Conservation (phyloP, 768 basidiomycete species). For the Mycena kentingensis region DNA sequence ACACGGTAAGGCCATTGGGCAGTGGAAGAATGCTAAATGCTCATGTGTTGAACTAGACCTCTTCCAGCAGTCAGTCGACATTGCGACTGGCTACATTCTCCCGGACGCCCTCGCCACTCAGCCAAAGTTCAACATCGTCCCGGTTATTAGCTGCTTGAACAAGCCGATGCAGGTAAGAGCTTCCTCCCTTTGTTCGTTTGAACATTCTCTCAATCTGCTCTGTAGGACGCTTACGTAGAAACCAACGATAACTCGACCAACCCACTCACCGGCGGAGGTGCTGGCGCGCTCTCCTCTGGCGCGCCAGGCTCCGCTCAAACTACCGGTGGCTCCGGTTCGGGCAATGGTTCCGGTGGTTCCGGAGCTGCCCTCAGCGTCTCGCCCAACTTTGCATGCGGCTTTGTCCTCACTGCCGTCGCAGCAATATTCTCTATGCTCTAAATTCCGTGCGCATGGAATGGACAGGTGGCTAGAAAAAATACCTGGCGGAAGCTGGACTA, state of each 20-base stretch:
- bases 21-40: no score
- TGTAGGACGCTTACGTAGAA: conserved; percentile 77
- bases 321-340: conserved; percentile 19
- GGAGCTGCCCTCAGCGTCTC: no score
- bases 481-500: no score
- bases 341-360: not conserved
- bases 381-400: no score
- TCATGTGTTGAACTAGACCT: no score
- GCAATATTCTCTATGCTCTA: no score
- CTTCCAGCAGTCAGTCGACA: conserved; percentile 81
- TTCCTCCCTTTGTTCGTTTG: not conserved
- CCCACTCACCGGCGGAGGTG: conserved; percentile 36
- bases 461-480: no score
- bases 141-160: conserved; percentile 71
- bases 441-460: no score
- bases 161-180: conserved; percentile 29
- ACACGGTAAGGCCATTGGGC: conserved; percentile 48
- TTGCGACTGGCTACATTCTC: conserved; percentile 85
- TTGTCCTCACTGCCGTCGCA: no score
- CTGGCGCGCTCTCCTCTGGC: conserved; percentile 36
- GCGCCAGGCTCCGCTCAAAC: conserved; percentile 37
- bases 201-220: not conserved
- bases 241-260: conserved; percentile 72
- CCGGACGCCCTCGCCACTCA: conserved; percentile 74
- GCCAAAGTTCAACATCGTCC: conserved; percentile 66